A percentile compares a stretch with the other conserved stretches of the same genome.
Evolutionary conservation across 805 yeast genomes (phyloP).

Genomic region (Hanseniaspora taiwanica): DNA sequence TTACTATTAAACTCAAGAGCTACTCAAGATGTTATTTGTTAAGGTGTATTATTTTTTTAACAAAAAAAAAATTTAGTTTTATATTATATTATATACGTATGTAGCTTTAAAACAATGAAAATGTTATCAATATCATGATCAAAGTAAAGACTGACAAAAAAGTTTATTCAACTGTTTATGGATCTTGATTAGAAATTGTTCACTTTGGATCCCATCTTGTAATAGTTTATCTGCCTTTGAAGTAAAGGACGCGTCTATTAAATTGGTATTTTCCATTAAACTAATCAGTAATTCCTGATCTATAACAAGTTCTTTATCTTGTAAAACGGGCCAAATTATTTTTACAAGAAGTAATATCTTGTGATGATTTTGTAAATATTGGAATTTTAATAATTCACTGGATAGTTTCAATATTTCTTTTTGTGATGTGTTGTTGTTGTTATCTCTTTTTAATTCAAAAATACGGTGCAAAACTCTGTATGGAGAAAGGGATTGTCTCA

Average conservation of each 20-base stretch:
- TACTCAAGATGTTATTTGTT: conserved; percentile 78
- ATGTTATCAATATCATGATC: not conserved
- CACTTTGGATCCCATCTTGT: too few species aligned
- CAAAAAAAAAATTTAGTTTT: not conserved
- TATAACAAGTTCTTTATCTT: not conserved
- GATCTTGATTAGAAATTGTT: not conserved
- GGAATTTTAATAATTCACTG: conserved; percentile 31
- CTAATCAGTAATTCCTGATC: not conserved
- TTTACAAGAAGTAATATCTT: not conserved
- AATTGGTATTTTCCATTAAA: not conserved
- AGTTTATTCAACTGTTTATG: not conserved
- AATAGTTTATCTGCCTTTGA: too few species aligned
- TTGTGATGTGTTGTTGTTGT: conserved; percentile 8
- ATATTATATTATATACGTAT: not conserved
- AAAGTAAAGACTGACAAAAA: not conserved
- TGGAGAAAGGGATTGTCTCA: conserved; percentile 60
- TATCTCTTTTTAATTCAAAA: conserved; percentile 23
- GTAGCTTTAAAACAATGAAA: not conserved
- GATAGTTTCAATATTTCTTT: conserved; percentile 11
- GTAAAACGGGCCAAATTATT: not conserved
- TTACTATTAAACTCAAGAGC: conserved; percentile 96
- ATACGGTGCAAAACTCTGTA: conserved; percentile 49
- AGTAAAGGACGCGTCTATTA: too few species aligned
- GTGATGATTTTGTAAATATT: conserved; percentile 32
- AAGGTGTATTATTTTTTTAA: conserved; percentile 14